Conservation (phyloP, 73 alveolate genomes). For the Urostyla sp. region DNA sequence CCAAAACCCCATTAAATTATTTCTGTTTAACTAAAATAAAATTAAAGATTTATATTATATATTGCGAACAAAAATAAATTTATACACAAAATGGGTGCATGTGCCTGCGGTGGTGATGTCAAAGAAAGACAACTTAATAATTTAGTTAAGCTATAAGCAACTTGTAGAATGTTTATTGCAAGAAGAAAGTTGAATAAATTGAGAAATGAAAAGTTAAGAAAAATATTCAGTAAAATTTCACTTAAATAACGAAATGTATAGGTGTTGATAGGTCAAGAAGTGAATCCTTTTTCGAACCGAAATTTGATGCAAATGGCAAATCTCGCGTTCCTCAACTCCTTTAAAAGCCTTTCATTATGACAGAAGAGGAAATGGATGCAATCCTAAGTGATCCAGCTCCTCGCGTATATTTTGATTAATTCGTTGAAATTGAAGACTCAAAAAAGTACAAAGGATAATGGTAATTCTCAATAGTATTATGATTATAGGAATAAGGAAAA, state of each 20-base stretch:
- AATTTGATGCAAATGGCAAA: background rate
- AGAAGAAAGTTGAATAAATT: background rate
- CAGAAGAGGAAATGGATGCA: background rate
- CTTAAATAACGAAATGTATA: background rate
- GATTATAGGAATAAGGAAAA: background rate
- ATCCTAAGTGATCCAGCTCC: background rate
- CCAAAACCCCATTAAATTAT: too few species aligned
- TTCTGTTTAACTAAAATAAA: too few species aligned
- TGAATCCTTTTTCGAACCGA: background rate
- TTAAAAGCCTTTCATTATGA: background rate
- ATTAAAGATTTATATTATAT: too few species aligned
- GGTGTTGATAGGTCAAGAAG: constrained; percentile 26
- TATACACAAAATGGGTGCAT: constrained; percentile 26
- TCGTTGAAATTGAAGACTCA: background rate
- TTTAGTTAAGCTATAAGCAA: background rate
- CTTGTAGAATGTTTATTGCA: background rate
- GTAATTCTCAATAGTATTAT: background rate
- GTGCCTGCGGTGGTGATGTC: constrained; percentile 4
- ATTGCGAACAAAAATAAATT: too few species aligned
- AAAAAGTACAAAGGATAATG: constrained; percentile 24
- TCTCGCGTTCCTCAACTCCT: background rate
- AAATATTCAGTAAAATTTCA: background rate
- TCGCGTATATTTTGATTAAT: constrained; percentile 4
- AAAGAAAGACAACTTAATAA: background rate
- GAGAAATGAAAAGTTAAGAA: background rate